Conservation (phyloP, 129 eudicot species). For the Apium graveolens region DNA sequence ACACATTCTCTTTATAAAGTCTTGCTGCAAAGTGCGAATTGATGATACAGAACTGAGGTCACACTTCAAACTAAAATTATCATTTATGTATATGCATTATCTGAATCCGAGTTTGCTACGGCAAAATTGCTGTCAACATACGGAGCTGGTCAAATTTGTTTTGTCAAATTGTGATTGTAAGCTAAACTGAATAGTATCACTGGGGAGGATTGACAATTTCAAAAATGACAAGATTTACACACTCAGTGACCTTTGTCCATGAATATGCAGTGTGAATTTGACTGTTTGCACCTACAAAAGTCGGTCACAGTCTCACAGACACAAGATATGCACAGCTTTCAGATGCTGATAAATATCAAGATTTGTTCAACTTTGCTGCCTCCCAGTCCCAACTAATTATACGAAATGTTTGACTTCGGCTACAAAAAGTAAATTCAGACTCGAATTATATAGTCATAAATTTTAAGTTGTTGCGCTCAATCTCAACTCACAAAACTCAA, state of each 20-base stretch:
- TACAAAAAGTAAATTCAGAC: neutral
- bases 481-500: neutral
- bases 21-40: neutral
- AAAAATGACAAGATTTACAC: neutral
- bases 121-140: neutral
- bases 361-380: neutral
- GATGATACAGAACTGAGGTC: neutral
- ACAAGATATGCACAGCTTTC: neutral
- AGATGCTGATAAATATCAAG: neutral
- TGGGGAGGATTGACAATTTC: neutral
- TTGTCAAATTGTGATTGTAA: neutral
- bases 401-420: neutral
- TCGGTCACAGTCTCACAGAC: neutral
- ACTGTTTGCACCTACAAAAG: neutral
- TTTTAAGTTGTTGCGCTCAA: neutral
- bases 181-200: neutral
- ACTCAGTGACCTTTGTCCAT: neutral
- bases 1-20: neutral
- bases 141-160: neutral
- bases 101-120: neutral
- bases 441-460: neutral
- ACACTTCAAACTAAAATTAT: neutral
- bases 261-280: neutral
- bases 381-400: neutral
- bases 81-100: neutral